A percentile compares a stretch with the other conserved stretches of the same genome.
phyloP scores from a whole-genome alignment of 306 rosid species.

The Trichosanthes cucumerina region DNA sequence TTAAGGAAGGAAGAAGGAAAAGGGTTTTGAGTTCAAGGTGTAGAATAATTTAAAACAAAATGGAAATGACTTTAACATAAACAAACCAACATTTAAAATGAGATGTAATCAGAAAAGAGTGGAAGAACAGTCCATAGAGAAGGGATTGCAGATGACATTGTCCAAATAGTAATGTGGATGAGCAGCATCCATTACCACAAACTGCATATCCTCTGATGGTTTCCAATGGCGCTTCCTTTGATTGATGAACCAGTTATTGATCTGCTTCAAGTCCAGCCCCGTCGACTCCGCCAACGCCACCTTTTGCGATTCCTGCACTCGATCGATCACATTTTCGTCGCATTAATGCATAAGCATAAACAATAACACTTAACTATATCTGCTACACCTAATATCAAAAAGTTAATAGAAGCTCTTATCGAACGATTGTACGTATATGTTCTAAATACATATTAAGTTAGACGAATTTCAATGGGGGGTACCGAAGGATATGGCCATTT shows the following conservation, averaged over 20 bases:
- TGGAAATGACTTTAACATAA: neutral
- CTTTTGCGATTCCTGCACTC: slow-evolving; percentile 35
- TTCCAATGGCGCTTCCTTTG: slow-evolving; percentile 53
- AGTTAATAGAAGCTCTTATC: neutral
- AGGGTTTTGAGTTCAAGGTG: neutral
- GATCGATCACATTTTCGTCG: neutral
- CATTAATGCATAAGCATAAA: neutral
- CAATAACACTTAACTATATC: neutral
- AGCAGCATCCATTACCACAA: slow-evolving; percentile 26
- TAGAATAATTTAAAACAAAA: neutral
- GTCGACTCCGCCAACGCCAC: slow-evolving; percentile 32
- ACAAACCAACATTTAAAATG: neutral
- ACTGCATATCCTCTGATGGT: slow-evolving; percentile 37
- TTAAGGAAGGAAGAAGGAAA: neutral
- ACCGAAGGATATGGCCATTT: slow-evolving; percentile 42
- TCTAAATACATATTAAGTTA: too few species aligned
- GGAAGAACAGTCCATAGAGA: slow-evolving; percentile 31
- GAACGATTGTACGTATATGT: too few species aligned
- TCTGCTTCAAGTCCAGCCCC: slow-evolving; percentile 40
- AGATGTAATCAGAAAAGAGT: slow-evolving; percentile 14
- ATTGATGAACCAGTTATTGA: slow-evolving; percentile 47
- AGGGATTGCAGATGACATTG: slow-evolving; percentile 23
- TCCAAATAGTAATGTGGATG: slow-evolving; percentile 30
- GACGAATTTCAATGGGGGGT: neutral
- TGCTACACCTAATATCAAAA: neutral